Conservation (phyloP, 2,329 filamentous ascomycete genomes). For the Aspergillus thermomutatus region DNA sequence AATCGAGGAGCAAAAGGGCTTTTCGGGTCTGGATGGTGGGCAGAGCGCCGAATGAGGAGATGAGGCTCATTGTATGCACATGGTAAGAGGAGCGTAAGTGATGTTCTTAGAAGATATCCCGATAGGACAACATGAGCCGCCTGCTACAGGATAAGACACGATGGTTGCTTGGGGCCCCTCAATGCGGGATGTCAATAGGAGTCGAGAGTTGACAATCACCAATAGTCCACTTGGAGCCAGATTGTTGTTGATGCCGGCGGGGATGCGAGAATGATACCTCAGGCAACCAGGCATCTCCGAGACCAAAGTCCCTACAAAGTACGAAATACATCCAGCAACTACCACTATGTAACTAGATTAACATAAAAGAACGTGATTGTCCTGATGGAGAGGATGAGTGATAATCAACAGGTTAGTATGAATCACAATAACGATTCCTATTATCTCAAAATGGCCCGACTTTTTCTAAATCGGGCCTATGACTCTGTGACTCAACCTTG, state of each 20-base stretch:
- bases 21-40: constrained; percentile 57
- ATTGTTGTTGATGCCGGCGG: background rate
- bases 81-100: constrained; percentile 13
- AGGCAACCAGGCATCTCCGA: background rate
- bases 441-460: background rate
- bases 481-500: background rate
- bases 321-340: too few species aligned
- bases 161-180: background rate
- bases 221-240: background rate
- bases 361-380: background rate
- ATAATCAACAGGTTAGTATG: background rate
- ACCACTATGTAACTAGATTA: too few species aligned
- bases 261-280: background rate
- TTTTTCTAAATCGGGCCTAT: background rate
- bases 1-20: constrained; percentile 78
- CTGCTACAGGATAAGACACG: background rate
- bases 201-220: background rate
- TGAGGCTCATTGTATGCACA: constrained; percentile 31
- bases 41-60: constrained; percentile 26
- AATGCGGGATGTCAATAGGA: background rate
- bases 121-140: background rate
- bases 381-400: background rate
- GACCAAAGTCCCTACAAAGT: background rate
- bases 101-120: background rate
- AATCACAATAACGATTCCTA: background rate